Evolutionary conservation across 148 eudicot species (phyloP), one percentile per base, ranked within the genome.

Genomic region (Rhododendron griersonianum): DNA sequence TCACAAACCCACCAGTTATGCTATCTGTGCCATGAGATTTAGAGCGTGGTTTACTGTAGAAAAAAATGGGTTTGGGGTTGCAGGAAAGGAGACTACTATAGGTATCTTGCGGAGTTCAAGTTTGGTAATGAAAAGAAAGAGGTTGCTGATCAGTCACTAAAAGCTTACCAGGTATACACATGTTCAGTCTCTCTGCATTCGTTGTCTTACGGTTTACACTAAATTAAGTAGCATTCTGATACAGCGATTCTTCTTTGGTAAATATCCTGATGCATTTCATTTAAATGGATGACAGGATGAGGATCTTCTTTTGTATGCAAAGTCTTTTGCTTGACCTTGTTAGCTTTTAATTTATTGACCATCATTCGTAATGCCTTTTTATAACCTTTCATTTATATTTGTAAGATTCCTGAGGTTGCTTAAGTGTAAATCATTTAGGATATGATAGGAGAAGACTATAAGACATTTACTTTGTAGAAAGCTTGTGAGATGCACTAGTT

Each of bases 1-100:
- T 1, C 41, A 30, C 76, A 0, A 71, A 11, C 76, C 76, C 76
- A 28, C 14, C 39, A 30, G 41, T 30, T 71, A 71, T 71, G 76
- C 76, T 71, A 30, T 33, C 76, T 30, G 14, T 71, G 76, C 41
- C 7, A 28, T 71, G 39, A 1, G 21, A 71, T 71, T 30, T 71
- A 30, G 76, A 71, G 76, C 39, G 4, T 30, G 39, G 41, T 71
- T 30, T 4, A 71, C 16, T 30, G 19, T 28, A 3, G 39, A 71
- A 71, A 71, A 25, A 11, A n/a, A 25, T 13, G 63, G 6, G 11
- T 61, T 59, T 39, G 33, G 16, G 61, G 76, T 84, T 80, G 63
- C 88, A 89, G 88, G 90, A 89, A 89, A 87, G 90, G 90, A 35
- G 90, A 89, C 81, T 89, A 89, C 69, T 89, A 89, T 75, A 80